Evolutionary conservation across 371 early-diverging fungal species (phyloP).

Genomic region (Mortierella sp.): DNA sequence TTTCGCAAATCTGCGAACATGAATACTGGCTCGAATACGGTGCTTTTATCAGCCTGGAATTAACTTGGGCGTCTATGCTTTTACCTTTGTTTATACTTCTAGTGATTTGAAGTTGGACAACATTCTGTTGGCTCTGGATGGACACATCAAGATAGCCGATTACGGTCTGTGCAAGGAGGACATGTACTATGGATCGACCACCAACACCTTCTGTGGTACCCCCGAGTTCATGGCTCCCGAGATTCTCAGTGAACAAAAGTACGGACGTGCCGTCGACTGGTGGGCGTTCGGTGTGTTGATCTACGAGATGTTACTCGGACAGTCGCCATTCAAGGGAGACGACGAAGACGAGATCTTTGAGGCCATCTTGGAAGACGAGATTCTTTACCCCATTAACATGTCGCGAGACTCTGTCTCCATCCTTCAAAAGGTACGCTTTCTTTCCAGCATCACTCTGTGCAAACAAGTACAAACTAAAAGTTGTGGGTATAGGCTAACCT

Average conservation of each 20-base stretch:
- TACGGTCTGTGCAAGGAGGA: slow-evolving; percentile 98
- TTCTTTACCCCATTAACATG: slow-evolving; percentile 92
- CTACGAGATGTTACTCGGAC: slow-evolving; percentile 97
- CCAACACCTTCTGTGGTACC: slow-evolving; percentile 98
- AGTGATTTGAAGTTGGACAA: slow-evolving; percentile 99
- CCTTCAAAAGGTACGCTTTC: slow-evolving; percentile 76
- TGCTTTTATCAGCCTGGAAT: not conserved
- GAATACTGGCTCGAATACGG: no score
- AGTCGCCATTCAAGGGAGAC: slow-evolving; percentile 94
- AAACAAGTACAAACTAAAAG: not conserved
- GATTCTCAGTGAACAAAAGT: slow-evolving; percentile 91
- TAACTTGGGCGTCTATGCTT: not conserved
- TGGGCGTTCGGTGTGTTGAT: slow-evolving; percentile 99
- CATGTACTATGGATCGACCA: slow-evolving; percentile 87
- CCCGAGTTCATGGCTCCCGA: slow-evolving; percentile 99
- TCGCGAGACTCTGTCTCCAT: slow-evolving; percentile 90
- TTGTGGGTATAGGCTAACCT: not conserved
- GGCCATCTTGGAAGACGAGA: slow-evolving; percentile 93
- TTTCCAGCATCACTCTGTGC: not conserved
- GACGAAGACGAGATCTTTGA: slow-evolving; percentile 97
- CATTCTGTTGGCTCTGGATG: slow-evolving; percentile 92
- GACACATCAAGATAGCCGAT: slow-evolving; percentile 99
- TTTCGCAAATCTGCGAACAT: not conserved
- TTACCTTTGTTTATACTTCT: not conserved
- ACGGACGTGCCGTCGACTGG: slow-evolving; percentile 97